Percentiles rank a stretch among this genome's conserved stretches.
Conservation (phyloP, 805 yeast genomes). For the Candida manassasensis region DNA sequence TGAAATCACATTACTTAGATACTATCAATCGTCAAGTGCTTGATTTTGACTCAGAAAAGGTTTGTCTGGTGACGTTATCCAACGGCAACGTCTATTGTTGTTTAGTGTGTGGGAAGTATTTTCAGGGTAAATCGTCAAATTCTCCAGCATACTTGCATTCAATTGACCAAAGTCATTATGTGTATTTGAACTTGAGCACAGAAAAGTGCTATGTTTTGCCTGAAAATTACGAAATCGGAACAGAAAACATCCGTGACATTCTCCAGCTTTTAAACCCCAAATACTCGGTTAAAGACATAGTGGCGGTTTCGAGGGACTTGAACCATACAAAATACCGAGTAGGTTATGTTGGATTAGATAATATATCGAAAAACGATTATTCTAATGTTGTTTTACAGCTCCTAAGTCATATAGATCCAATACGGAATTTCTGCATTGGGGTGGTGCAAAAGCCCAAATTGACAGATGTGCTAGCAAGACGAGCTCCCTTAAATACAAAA, state of each 20-base stretch:
- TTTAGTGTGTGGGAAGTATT: conserved; percentile 66
- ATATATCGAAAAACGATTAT: conserved; percentile 47
- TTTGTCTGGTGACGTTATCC: conserved; percentile 61
- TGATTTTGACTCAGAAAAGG: conserved; percentile 68
- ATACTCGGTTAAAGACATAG: conserved; percentile 34
- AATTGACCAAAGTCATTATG: conserved; percentile 56
- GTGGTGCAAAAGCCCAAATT: conserved; percentile 21
- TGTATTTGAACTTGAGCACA: conserved; percentile 52
- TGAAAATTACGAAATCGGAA: conserved; percentile 44
- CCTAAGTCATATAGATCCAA: conserved; percentile 46
- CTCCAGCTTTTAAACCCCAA: conserved; percentile 48
- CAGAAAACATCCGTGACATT: conserved; percentile 40
- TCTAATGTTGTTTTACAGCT: conserved; percentile 54
- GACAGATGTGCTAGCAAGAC: conserved; percentile 8
- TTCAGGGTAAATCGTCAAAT: conserved; percentile 59
- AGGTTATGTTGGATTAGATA: conserved; percentile 65
- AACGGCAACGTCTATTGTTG: conserved; percentile 66
- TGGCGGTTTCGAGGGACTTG: conserved; percentile 34
- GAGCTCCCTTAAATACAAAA: conserved; percentile 30
- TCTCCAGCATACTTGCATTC: conserved; percentile 70
- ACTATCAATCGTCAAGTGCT: conserved; percentile 41
- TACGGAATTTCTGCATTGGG: conserved; percentile 39
- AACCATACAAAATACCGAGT: conserved; percentile 45
- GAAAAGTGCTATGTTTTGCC: conserved; percentile 57
- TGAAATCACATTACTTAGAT: conserved; percentile 25